Conservation (phyloP, 805 yeast species). For the Pichia occidentalis region DNA sequence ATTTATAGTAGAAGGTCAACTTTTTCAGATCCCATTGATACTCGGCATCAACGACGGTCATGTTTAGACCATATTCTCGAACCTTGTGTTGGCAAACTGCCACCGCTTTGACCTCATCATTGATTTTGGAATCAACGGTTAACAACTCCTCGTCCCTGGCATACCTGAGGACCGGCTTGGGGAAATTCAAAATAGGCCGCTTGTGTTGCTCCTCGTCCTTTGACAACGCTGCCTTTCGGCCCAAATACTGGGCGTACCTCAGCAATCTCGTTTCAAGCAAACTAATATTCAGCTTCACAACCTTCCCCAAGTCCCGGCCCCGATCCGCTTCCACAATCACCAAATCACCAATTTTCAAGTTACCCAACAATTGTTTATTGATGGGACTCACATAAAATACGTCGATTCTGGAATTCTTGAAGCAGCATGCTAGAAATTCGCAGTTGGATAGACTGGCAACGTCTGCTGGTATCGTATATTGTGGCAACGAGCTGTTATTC, state of each 20-base stretch:
- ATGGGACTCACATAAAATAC: conserved; percentile 56
- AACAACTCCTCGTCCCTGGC: conserved; percentile 58
- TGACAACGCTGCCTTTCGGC: conserved; percentile 57
- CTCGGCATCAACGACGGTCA: conserved; percentile 72
- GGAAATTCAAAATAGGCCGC: conserved; percentile 51
- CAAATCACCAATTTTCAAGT: conserved; percentile 50
- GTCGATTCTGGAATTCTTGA: conserved; percentile 75
- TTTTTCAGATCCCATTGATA: conserved; percentile 82
- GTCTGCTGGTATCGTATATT: conserved; percentile 25
- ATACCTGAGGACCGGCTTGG: conserved; percentile 57
- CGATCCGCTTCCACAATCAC: conserved; percentile 83
- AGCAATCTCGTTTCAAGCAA: conserved; percentile 62
- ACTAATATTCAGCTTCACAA: conserved; percentile 50
- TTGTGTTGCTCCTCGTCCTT: conserved; percentile 10
- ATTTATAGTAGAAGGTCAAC: conserved; percentile 65
- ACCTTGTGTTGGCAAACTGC: conserved; percentile 54
- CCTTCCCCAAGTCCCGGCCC: conserved; percentile 69
- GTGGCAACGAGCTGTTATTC: conserved; percentile 26
- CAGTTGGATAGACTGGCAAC: conserved; percentile 18
- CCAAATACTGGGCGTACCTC: conserved; percentile 60
- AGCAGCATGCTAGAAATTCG: conserved; percentile 56
- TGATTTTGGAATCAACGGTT: conserved; percentile 49
- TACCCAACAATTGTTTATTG: conserved; percentile 18
- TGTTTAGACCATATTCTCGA: conserved; percentile 39
- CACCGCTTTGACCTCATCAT: conserved; percentile 67